phyloP scores from a whole-genome alignment of 2,329 filamentous ascomycete genomes.

The Aschersonia sp. region DNA sequence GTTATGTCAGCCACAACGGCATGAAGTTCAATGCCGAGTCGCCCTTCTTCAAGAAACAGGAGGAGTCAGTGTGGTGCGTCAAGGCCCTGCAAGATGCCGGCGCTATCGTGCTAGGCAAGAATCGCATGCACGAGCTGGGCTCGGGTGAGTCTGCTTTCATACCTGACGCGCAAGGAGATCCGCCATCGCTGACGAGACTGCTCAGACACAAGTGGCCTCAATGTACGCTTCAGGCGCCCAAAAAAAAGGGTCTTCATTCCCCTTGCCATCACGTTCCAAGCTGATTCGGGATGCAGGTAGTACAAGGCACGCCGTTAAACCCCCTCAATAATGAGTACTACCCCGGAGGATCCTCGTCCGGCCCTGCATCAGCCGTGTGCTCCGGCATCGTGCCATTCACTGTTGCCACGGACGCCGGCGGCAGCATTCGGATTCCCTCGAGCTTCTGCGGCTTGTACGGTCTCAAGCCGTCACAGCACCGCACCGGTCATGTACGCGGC shows the following conservation, averaged over 20 bases:
- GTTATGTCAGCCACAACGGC: conserved; percentile 54
- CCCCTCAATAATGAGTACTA: conserved; percentile 67
- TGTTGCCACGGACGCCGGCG: conserved; percentile 63
- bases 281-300: conserved; percentile 22
- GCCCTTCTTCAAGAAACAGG: conserved; percentile 32
- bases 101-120: conserved; percentile 61
- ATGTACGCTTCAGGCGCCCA: conserved; percentile 24
- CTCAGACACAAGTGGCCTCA: conserved; percentile 67
- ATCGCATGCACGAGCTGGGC: conserved; percentile 69
- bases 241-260: background rate
- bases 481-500: conserved; percentile 42
- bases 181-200: background rate
- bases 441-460: conserved; percentile 70
- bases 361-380: conserved; percentile 55
- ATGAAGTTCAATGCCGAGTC: conserved; percentile 43
- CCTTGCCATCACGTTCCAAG: background rate
- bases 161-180: background rate
- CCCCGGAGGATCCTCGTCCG: conserved; percentile 68
- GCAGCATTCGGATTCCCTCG: conserved; percentile 59
- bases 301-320: conserved; percentile 61
- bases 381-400: conserved; percentile 62
- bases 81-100: conserved; percentile 58
- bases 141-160: conserved; percentile 32
- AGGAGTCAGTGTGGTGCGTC: conserved; percentile 55
- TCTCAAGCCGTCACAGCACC: conserved; percentile 63